Conservation (phyloP, 768 basidiomycete species). For the Psilocybe azurescens region DNA sequence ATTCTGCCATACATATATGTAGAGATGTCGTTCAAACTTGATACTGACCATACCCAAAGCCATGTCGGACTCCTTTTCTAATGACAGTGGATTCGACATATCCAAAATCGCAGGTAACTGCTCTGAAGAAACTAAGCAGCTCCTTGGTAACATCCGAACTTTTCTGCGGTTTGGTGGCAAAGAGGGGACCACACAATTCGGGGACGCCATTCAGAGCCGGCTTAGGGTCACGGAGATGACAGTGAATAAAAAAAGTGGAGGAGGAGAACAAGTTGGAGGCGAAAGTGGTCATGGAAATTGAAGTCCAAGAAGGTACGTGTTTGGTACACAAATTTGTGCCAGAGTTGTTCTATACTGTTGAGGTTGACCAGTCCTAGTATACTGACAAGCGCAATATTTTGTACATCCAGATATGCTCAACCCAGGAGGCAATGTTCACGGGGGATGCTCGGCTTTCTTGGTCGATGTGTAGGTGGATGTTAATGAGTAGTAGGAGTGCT, state of each 20-base stretch:
- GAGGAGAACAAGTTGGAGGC: not conserved
- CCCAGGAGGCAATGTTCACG: constrained; percentile 48
- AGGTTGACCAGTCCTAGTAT: not conserved
- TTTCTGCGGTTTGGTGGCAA: not conserved
- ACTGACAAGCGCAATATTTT: not conserved
- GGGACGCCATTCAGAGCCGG: not conserved
- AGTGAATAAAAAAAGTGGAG: not conserved
- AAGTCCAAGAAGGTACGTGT: not conserved
- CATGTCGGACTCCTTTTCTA: not conserved
- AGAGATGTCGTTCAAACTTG: not conserved
- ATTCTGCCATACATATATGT: not conserved
- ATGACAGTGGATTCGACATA: not conserved
- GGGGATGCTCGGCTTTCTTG: constrained; percentile 56
- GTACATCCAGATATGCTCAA: constrained; percentile 56
- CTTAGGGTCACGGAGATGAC: not conserved
- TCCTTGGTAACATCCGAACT: not conserved
- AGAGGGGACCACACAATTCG: not conserved
- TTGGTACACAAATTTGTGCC: not conserved
- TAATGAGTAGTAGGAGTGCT: not conserved
- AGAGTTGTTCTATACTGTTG: no score
- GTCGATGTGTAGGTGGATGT: constrained; percentile 50
- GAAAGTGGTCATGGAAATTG: not conserved
- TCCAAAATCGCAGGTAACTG: not conserved
- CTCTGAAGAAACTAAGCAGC: not conserved
- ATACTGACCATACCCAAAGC: not conserved